Base-by-base conservation (phyloP, 2,329 filamentous ascomycete species). In the Aureobasidium sp. region DNA sequence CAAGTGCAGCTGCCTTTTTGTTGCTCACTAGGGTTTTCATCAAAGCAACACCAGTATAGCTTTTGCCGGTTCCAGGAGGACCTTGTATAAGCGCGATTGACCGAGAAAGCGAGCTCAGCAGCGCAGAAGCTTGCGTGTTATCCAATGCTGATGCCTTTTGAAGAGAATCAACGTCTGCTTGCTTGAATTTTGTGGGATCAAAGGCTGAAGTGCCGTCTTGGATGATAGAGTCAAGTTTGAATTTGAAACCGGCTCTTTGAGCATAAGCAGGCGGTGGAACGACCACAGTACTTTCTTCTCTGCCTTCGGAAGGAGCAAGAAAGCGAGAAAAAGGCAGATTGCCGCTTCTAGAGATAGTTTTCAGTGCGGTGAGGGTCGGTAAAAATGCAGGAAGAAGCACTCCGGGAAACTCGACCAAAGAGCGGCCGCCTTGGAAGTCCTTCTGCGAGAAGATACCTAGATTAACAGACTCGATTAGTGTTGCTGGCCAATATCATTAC, bases 31-130 rank as follows among this genome's bases (percentile, higher is more conserved):
- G 68, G 0, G 79, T 76, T 63, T 81, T 80, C 63, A 87, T 80
- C n/a, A 89, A 70, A 47, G 80, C 77, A 1, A 84, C 77, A 2
- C 86, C 86, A 0, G 81, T 78, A 65, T 81, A 88, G 4, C 78
- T 82, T 68, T 90, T 90, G 0, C 87, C 87, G 0, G 87, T 90
- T 0, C 87, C 87, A 0, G 87, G 87, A 0, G 87, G 87, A 0
- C 87, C 87, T 73, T 90, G 86, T 12, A 89, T 86, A 5, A 89
- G 74, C 1, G 84, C 80, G 9, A 88, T 70, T 37, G 78, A 77
- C 1, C 79, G 76, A 0, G 74, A 77, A 0, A 89, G 71, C 2
- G 83, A 78, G 20, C 78, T 73, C 0, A 86, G 65, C 0, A 88
- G 70, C 1, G 84, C 83, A 4, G 66, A 63, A 5, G 80, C 79